Percentiles rank a stretch among this genome's conserved stretches.
phyloP scores from a whole-genome alignment of 495 filamentous ascomycete species.

The Penicillium longicatenatum region DNA sequence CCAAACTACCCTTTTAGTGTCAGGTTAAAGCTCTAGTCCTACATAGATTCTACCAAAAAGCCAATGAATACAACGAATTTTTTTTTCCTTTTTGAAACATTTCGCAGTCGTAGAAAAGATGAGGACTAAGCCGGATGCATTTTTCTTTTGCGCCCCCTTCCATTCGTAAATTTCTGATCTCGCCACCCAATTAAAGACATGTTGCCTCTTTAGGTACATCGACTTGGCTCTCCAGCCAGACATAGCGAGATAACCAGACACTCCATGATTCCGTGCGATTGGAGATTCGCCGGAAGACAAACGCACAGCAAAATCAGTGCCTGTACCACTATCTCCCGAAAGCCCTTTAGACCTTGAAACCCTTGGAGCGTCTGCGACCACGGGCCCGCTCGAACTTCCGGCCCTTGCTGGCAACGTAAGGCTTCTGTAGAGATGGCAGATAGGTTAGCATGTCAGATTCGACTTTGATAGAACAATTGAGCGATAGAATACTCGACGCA shows the following conservation, averaged over 20 bases:
- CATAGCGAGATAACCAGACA: constrained; percentile 21
- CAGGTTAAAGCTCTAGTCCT: neutral
- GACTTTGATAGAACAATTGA: neutral
- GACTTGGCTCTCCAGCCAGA: constrained; percentile 27
- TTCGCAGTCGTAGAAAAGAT: constrained; percentile 31
- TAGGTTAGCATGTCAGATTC: neutral
- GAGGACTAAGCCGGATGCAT: constrained; percentile 38
- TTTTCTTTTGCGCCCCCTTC: constrained; percentile 34
- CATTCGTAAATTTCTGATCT: constrained; percentile 29
- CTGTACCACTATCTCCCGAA: constrained; percentile 18
- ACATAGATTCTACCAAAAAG: constrained; percentile 4
- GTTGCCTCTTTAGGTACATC: constrained; percentile 30
- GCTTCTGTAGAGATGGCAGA: constrained; percentile 62
- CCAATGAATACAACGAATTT: constrained; percentile 17
- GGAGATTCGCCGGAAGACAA: constrained; percentile 14
- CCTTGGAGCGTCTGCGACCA: constrained; percentile 92
- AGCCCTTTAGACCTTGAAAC: constrained; percentile 94
- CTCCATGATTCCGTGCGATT: constrained; percentile 15
- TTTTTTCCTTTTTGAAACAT: constrained; percentile 31
- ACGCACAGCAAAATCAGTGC: constrained; percentile 15
- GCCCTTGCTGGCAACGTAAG: constrained; percentile 95
- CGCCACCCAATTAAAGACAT: constrained; percentile 28
- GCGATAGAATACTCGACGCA: constrained; percentile 45
- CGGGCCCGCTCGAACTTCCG: constrained; percentile 98
- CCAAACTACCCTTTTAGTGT: constrained; percentile 31